Percentiles rank a stretch among this genome's conserved stretches.
Conservation (phyloP, 2,329 filamentous ascomycete genomes). For the Parastagonospora avenae region DNA sequence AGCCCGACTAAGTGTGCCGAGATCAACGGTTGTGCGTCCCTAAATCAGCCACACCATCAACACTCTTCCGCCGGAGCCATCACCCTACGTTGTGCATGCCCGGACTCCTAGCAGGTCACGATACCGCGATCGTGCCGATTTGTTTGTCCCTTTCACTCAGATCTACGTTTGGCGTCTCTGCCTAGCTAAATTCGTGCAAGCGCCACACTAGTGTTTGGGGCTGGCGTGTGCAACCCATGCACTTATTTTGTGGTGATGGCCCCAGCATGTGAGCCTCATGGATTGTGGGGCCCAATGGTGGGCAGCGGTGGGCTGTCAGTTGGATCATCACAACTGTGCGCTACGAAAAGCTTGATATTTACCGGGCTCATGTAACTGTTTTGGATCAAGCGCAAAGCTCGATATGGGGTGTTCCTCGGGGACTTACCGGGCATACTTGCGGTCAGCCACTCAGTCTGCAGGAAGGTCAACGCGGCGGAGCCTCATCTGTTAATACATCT, state of each 20-base stretch:
- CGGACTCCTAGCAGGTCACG: slow-evolving; percentile 1
- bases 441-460: slow-evolving; percentile 22
- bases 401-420: slow-evolving; percentile 17
- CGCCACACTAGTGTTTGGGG: slow-evolving; percentile 4
- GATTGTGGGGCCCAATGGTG: slow-evolving; percentile 4
- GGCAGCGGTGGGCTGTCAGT: slow-evolving; percentile 11
- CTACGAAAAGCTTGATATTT: slow-evolving; percentile 2
- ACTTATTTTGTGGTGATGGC: neutral
- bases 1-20: slow-evolving; percentile 1
- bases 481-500: slow-evolving; percentile 26
- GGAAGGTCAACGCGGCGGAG: slow-evolving; percentile 15
- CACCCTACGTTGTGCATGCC: neutral
- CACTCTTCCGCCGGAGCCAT: neutral
- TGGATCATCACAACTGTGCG: slow-evolving; percentile 2
- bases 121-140: neutral
- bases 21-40: neutral
- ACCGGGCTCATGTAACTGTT: slow-evolving; percentile 6
- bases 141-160: neutral
- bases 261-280: slow-evolving; percentile 7
- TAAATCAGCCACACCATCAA: neutral
- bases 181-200: slow-evolving; percentile 2
- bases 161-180: neutral
- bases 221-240: neutral
- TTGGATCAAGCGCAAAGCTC: slow-evolving; percentile 3
- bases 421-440: slow-evolving; percentile 21